Evolutionary conservation across 805 yeast genomes (phyloP), one percentile per base, ranked within the genome.

Genomic region (Yarrowia sp.): DNA sequence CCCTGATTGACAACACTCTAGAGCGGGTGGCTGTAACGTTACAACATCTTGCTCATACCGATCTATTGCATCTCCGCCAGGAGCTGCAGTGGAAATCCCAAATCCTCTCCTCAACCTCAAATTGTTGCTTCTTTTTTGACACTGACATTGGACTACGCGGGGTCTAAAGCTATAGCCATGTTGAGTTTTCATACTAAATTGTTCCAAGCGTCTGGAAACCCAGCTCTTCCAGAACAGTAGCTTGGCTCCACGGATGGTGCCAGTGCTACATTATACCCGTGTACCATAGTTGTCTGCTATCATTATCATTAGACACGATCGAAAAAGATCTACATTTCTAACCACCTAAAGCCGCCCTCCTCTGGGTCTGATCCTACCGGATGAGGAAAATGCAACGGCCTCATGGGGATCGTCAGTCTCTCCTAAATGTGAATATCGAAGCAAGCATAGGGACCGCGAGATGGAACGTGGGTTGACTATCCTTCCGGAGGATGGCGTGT

Each of bases 371-470:
- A n/a, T n/a, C n/a, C n/a, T 15, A 15, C 53, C 53, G 53, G 39
- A 47, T 47, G 53, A 17, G 55, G 55, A 31, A 33, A 33, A 33
- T 18, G 41, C 41, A 48, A 45, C 51, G 51, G 51, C 22, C 38
- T 45, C 13, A 10, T 1, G 7, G 11, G 17, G 50, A 44, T 44
- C 50, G 32, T 35, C 38, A 35, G 38, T 3, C 28, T 22, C 3
- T 3, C 28, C 4, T 3, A 22, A 22, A 35, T 35, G 38, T 22
- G 38, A 33, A 17, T 35, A 48, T 18, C 32, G 17, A 33, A 48
- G 55, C 55, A 48, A 48, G 38, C 38, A 35, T 35, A 35, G 38
- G 38, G 38, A 11, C 8, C 4, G 38, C 8, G 38, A 35, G 38
- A 3, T 35, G 38, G 38, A 35, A 35, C 38, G 38, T 35, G 38